Base-by-base conservation (phyloP, 2,329 filamentous ascomycete species). In the Alternaria sp. region DNA sequence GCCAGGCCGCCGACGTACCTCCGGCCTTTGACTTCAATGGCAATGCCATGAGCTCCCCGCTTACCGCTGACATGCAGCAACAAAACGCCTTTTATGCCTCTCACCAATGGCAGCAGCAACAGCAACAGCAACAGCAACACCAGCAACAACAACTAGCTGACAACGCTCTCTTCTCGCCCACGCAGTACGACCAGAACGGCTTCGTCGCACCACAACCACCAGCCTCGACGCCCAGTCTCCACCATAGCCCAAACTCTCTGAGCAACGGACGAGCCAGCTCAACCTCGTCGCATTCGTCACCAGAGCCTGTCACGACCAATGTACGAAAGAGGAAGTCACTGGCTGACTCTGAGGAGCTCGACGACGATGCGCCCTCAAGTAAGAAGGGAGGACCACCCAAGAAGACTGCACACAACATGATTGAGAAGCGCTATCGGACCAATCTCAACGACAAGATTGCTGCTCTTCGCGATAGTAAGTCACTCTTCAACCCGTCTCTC, bases 381-480 rank as follows among this genome's bases (percentile, higher is more conserved):
- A 78, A 87, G 52, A 85, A 85, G 69, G 89, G 85, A 71, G 83
- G 74, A 52, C 85, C 81, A 27, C 83, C 83, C 60, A 97, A 97
- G 85, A 97, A 97, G 85, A 96, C 94, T 32, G 93, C 94, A 2
- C 94, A 98, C 81, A 98, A 97, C 79, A 95, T 98, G 86, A 97
- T 98, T 65, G 94, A 98, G 81, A 98, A 97, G 85, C 85, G 94
- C 67, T 98, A 98, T 79, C 90, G 94, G 71, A 97, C 92, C 55
- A 98, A 98, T 74, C 85, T 98, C 59, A 98, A 98, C 75, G 94
- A 97, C 76, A 98, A 98, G 82, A 98, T 98, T 71, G 91, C 93
- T 46, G 93, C 94, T 60, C 83, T 98, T 63, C 87, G 94, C 70
- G 93, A 97, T 78, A 97, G 93, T 68, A 67, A 34, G 66, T 63